Base-by-base conservation (phyloP, 2,329 filamentous ascomycete species). In the Fusarium sp. region DNA sequence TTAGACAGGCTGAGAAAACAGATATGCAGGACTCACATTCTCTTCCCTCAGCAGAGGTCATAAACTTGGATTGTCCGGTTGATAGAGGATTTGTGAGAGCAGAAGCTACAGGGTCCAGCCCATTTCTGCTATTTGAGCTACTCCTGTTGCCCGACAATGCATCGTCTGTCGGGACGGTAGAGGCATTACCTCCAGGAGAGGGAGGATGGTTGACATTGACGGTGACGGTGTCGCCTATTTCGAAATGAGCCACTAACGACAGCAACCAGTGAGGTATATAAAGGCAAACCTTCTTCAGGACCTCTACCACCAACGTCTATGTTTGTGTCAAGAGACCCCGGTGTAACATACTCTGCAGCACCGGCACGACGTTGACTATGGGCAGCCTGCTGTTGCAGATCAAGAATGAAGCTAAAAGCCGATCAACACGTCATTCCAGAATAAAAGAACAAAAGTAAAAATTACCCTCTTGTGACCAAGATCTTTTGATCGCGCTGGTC, bases 401-500 rank as follows among this genome's bases (percentile, higher is more conserved):
- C 81, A 2, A 81, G 74, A 52, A 85, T 78, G 56, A 79, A 84
- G 6, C 83, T 84, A 57, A 15, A 52, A 11, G 4, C 2, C 2
- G 1, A 35, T 60, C 43, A 68, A 25, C 54, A 63, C 25, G 52
- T 43, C 66, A 66, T 45, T 58, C 7, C 14, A 40, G 76, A 71
- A 20, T 58, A 54, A 10, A 74, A 71, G n/a, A 43, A 30, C 63
- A 27, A 37, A 4, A 1, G 6, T 20, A 7, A 62, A 45, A 72
- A n/a, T 79, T 72, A 86, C 86, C 84, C 84, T 79, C 81, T 81
- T 15, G 86, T 86, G 5, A 88, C 86, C 5, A 88, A 76, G 15
- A 88, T 80, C 70, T 87, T 87, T 59, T 87, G 84, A 40, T 86
- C 84, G n/a, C 82, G 81, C 43, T 86, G 84, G 47, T 81, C 80